A percentile compares a stretch with the other conserved stretches of the same genome.
Evolutionary conservation across 768 basidiomycete genomes (phyloP).

Genomic region (Suillus americanus): DNA sequence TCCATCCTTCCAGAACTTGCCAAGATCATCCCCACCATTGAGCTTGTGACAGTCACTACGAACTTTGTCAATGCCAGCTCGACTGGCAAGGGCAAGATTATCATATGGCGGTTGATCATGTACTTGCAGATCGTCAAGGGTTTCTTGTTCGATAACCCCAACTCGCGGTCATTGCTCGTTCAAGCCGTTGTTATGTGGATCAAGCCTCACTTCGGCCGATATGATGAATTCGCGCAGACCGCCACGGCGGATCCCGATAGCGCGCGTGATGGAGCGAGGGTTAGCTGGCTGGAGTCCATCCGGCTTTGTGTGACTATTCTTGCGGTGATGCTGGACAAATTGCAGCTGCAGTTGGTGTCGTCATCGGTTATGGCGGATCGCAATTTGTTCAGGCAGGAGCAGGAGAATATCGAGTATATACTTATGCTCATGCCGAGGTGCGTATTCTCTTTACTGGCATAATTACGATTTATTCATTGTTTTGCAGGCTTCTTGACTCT

Average conservation of each 20-base stretch:
- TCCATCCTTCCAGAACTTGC: slow-evolving; percentile 86
- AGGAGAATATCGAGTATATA: slow-evolving; percentile 88
- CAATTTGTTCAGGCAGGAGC: slow-evolving; percentile 68
- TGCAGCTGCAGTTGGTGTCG: slow-evolving; percentile 77
- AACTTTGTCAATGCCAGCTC: slow-evolving; percentile 85
- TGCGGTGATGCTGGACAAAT: slow-evolving; percentile 86
- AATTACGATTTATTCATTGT: slow-evolving; percentile 7
- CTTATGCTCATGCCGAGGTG: slow-evolving; percentile 83
- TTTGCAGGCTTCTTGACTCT: slow-evolving; percentile 74
- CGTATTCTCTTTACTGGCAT: slow-evolving; percentile 16
- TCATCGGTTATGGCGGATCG: slow-evolving; percentile 63
- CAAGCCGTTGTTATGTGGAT: slow-evolving; percentile 92
- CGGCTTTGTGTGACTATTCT: slow-evolving; percentile 89
- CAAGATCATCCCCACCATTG: slow-evolving; percentile 76
- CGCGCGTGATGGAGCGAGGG: slow-evolving; percentile 68
- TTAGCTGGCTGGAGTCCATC: slow-evolving; percentile 87
- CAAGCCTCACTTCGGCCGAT: slow-evolving; percentile 91
- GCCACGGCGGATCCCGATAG: slow-evolving; percentile 65
- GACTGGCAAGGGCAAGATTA: slow-evolving; percentile 78
- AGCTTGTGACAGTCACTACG: slow-evolving; percentile 84
- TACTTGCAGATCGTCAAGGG: slow-evolving; percentile 89
- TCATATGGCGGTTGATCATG: slow-evolving; percentile 93
- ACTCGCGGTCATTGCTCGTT: slow-evolving; percentile 76
- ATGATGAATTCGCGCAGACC: slow-evolving; percentile 75
- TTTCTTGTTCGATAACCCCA: slow-evolving; percentile 80